phyloP scores from a whole-genome alignment of 139 green algal species.

The Parachlorella kessleri region DNA sequence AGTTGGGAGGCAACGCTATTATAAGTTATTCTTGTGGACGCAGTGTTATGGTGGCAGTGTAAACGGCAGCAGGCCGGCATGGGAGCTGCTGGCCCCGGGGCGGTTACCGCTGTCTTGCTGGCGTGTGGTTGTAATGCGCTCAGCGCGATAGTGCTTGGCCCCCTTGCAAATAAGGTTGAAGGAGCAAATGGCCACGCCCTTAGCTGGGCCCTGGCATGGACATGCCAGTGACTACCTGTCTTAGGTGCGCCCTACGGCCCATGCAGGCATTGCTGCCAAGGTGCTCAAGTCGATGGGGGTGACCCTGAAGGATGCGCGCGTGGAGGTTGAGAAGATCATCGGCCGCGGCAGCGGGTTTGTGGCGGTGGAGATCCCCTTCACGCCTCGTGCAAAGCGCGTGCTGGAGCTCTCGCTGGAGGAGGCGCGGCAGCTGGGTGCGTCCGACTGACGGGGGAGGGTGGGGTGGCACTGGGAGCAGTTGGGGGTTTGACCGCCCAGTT shows the following conservation, averaged over 20 bases:
- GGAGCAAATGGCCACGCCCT: too few relatives aligned
- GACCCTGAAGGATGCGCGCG: constrained; percentile 97
- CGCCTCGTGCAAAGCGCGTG: constrained; percentile 97
- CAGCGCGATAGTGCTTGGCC: too few relatives aligned
- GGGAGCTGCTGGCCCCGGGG: background rate
- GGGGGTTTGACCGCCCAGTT: too few relatives aligned
- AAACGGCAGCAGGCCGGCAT: too few relatives aligned
- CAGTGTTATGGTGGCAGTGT: too few relatives aligned
- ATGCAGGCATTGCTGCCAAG: constrained; percentile 95
- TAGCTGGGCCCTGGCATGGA: background rate
- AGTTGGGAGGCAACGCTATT: background rate
- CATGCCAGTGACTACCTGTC: background rate
- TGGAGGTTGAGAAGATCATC: constrained; percentile 99
- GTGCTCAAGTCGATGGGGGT: constrained; percentile 99
- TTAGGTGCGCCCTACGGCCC: background rate
- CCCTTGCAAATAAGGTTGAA: too few relatives aligned
- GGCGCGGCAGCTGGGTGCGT: constrained; percentile 92
- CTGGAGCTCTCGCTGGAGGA: constrained; percentile 99
- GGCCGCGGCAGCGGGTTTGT: constrained; percentile 97
- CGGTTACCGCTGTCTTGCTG: background rate
- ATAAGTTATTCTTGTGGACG: too few relatives aligned
- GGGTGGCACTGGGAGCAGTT: too few relatives aligned
- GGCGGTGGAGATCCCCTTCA: constrained; percentile 99
- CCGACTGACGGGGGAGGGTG: too few relatives aligned
- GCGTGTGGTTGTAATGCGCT: background rate